Evolutionary conservation across 345 rosid species (phyloP), one percentile per base, ranked within the genome.

Genomic region (Lepidium africanum): DNA sequence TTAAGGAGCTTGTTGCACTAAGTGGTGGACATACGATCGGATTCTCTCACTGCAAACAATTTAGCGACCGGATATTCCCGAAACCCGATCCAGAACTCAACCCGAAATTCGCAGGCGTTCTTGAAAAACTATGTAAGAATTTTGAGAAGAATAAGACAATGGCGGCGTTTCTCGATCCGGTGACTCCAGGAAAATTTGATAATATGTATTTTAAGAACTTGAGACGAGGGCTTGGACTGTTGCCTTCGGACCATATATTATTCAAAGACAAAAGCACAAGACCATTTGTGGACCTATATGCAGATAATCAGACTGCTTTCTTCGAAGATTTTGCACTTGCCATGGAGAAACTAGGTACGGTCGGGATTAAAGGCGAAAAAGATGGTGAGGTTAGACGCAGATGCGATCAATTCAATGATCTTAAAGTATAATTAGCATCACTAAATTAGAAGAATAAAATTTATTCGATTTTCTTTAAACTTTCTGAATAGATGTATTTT

Each of bases 1-100:
- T 55, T 10, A 74, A 58, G 30, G 88, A 86, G 32, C 68, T 79
- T 73, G 91, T 84, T 15, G 88, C 88, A 0, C 47, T 86, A 27
- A 69, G 69, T 13, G 88, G 88, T 1, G 87, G 62, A 0, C 87
- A 85, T 65, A 85, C 90, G 1, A 79, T 85, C 3, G 90, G 90
- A 42, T 77, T 85, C 57, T 62, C 87, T 4, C 85, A 85, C 14
- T 85, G 90, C 69, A 72, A 47, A 30, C 80, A 81, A 30, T 85
- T 85, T 40, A 54, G 48, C 17, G 30, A 54, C 48, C 61, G 82
- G 39, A 59, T 85, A 12, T 79, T 63, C 50, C 53, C 76, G 7
- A 42, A 43, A 17, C 9, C 64, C 12, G 89, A 84, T 32, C 84
- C 84, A 11, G 76, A 67, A 3, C 41, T 74, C 12, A 46, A 83